Percentiles rank a stretch among this genome's conserved stretches.
phyloP scores from a whole-genome alignment of 495 filamentous ascomycete species.

The Tuber aestivum region DNA sequence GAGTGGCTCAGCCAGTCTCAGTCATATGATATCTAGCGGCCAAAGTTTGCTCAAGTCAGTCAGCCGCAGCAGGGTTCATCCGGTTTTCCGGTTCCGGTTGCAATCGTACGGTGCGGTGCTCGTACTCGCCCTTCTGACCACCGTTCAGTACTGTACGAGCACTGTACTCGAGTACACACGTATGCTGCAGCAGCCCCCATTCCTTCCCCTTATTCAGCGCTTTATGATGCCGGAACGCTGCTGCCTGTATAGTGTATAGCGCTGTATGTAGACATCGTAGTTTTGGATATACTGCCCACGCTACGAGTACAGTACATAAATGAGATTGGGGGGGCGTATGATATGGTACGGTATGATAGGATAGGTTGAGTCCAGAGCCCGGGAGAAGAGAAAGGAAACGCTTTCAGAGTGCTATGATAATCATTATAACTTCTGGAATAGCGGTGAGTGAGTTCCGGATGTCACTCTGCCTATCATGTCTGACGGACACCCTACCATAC shows the following conservation, averaged over 20 bases:
- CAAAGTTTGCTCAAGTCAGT: neutral
- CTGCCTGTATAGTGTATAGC: too few species aligned
- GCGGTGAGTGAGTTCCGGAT: neutral
- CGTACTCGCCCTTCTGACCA: neutral
- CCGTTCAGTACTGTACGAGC: too few species aligned
- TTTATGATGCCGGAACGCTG: neutral
- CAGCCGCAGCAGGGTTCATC: neutral
- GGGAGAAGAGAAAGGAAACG: neutral
- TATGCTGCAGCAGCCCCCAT: neutral
- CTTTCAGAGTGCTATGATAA: neutral
- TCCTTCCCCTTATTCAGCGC: neutral
- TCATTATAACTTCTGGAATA: neutral
- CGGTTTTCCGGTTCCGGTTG: neutral
- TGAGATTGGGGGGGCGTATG: neutral
- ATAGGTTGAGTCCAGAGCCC: neutral
- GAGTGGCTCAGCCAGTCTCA: neutral
- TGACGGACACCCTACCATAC: neutral
- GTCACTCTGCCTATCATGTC: neutral
- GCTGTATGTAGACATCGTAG: neutral
- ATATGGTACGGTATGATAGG: neutral
- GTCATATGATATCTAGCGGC: neutral
- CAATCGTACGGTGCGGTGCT: neutral
- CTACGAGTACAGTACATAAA: too few species aligned
- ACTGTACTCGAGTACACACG: neutral
- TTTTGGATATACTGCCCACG: neutral